Conservation (phyloP, 108 stramenopile genomes). For the Cafeteria roenbergensis region DNA sequence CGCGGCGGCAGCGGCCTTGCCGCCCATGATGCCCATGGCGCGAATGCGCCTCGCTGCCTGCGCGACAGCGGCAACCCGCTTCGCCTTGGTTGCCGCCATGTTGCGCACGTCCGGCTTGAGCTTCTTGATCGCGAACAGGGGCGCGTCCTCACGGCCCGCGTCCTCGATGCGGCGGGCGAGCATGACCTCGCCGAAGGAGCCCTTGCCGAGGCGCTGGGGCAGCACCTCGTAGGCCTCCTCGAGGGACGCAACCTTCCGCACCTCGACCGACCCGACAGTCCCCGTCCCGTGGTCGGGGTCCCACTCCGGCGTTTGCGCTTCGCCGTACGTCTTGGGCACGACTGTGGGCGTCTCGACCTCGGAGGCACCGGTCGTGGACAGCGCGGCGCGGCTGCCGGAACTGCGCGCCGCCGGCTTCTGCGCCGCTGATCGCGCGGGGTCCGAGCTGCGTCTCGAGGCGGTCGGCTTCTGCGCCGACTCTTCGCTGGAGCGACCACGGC, state of each 20-base stretch:
- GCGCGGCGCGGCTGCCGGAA: too few relatives aligned
- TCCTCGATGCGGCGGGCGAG: neutral
- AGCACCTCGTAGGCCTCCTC: neutral
- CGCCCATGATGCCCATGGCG: too few relatives aligned
- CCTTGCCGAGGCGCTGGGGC: slow-evolving; percentile 13
- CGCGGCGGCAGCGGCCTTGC: too few relatives aligned
- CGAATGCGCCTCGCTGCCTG: too few relatives aligned
- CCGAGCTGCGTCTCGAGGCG: too few relatives aligned
- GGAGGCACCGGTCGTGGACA: too few relatives aligned
- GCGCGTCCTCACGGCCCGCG: neutral
- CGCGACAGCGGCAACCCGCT: neutral
- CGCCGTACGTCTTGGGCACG: neutral
- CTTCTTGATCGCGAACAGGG: neutral
- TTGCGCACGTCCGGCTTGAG: neutral
- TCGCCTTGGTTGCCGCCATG: neutral
- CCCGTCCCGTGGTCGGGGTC: neutral
- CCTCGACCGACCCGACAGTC: neutral
- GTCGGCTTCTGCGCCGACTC: too few relatives aligned
- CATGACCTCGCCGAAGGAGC: slow-evolving; percentile 15
- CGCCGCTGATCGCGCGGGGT: too few relatives aligned
- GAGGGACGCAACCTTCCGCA: neutral
- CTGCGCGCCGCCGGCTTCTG: too few relatives aligned
- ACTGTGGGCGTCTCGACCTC: too few relatives aligned
- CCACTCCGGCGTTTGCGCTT: neutral
- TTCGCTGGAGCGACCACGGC: too few relatives aligned